Evolutionary conservation across 2,329 filamentous ascomycete species (phyloP).

Genomic region (Escovopsis weberi): DNA sequence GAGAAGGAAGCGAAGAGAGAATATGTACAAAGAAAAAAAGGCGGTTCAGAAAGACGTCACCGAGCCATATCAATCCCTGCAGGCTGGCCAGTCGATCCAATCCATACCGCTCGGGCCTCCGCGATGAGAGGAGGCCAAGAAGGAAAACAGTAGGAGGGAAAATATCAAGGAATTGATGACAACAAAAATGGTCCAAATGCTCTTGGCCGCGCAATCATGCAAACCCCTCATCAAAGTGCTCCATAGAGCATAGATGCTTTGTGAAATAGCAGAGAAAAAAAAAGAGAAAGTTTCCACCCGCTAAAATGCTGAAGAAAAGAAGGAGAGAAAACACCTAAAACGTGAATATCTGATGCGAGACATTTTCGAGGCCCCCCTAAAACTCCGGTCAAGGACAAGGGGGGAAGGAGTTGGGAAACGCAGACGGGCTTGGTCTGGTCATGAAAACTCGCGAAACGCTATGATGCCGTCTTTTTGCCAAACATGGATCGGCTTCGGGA

Average conservation of each 20-base stretch:
- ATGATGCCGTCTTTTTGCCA: conserved; percentile 25
- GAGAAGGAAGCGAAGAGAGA: background rate
- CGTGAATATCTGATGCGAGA: conserved; percentile 7
- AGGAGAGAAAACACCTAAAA: background rate
- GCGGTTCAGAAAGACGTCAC: background rate
- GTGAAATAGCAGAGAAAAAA: conserved; percentile 2
- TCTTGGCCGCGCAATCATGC: background rate
- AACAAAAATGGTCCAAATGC: background rate
- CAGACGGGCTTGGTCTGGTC: conserved; percentile 8
- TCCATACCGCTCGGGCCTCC: background rate
- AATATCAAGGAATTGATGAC: background rate
- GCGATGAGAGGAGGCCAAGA: background rate
- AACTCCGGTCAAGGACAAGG: conserved; percentile 18
- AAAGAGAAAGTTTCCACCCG: conserved; percentile 7
- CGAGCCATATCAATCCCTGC: background rate
- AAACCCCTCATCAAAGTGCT: background rate
- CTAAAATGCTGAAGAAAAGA: conserved; percentile 8
- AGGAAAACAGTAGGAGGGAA: background rate
- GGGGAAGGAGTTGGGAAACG: background rate
- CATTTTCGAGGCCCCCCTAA: conserved; percentile 10
- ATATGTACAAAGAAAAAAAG: background rate
- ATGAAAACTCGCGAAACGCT: conserved; percentile 13
- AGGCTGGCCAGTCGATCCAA: background rate
- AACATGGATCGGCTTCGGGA: conserved; percentile 64
- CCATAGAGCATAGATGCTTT: background rate